Evolutionary conservation across 1,284 basidiomycete species (phyloP), one percentile per base, ranked within the genome.

Genomic region (Apiotrichum akiyoshidainum): DNA sequence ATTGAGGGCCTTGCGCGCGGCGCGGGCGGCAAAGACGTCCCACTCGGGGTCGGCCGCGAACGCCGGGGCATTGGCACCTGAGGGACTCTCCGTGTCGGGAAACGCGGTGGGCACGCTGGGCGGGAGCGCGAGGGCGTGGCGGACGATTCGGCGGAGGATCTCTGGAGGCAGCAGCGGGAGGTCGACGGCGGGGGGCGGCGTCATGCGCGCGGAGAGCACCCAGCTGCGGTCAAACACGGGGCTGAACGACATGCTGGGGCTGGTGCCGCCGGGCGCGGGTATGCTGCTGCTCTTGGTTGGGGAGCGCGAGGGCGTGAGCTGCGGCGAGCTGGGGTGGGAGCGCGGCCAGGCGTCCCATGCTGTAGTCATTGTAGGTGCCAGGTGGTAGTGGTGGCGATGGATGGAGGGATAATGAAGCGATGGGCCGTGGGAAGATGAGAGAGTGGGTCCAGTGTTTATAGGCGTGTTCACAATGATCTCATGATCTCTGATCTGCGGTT

Each of bases 61-160:
- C 5, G 31, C 41, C 22, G 52, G n/a, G 8, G 14, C 5, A n/a
- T 14, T 34, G 7, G 46, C 37, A 22, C 35, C 9, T 4, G 11
- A 2, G 8, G 13, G 35, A n/a, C 22, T 8, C 17, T n/a, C 13
- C 8, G 37, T 33, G 42, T 12, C 33, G 5, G 51, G 44, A 33
- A 57, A 55, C n/a, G 45, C 46, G 4, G 46, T 41, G n/a, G 60
- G 54, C 16, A 52, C 33, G 26, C 41, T 46, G 12, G 63, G 65
- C 2, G 62, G 52, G 0, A 69, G 60, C 1, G 63, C 54, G 17
- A 74, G 60, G 9, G 70, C 63, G 12, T 63, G 65, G n/a, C 58
- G 63, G 34, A 74, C 68, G 61, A 74, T 69, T 4, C 67, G 62
- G 8, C 69, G 61, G 14, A 68, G 45, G 37, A 74, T 58, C 65